Base-by-base conservation (phyloP, 2,329 filamentous ascomycete genomes). In the Sarocladium brachiariae region DNA sequence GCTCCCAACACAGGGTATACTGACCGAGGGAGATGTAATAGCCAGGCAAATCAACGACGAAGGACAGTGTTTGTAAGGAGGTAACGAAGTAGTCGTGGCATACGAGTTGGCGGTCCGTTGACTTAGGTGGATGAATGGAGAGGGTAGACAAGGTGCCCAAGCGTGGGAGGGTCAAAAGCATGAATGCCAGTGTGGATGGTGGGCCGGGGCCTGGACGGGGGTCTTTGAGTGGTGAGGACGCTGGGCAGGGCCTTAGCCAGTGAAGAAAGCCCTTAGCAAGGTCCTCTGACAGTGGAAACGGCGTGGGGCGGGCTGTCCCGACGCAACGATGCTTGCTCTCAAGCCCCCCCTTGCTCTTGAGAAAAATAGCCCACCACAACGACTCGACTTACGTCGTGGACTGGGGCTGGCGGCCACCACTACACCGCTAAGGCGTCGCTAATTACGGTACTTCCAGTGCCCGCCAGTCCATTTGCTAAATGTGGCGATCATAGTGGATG, bases 271-370 rank as follows among this genome's bases (percentile, higher is more conserved):
- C n/a, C n/a, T n/a, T n/a, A n/a, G n/a, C n/a, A n/a, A n/a, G n/a
- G n/a, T n/a, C n/a, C n/a, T n/a, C n/a, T n/a, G n/a, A n/a, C n/a
- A n/a, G n/a, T n/a, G n/a, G n/a, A 18, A 21, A 23, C 39, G 27
- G 39, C 39, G 39, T 43, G 39, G 39, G 39, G 39, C 39, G 39
- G 39, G 11, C 21, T 25, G 39, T 43, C 39, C 39, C 39, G 39
- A 25, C 39, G n/a, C 21, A 27, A 16, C 16, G 23, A 43, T 25
- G 39, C 10, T 8, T 39, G 16, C n/a, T 14, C 9, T 16, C 27
- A 19, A 43, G 39, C 21, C 39, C 24, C 39, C 19, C 23, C 13
- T 25, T n/a, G 7, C 35, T 7, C 10, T 21, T 21, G n/a, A 39
- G 18, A 30, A 7, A 13, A 30, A 30, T n/a, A n/a, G 8, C 7